Base-by-base conservation (phyloP, 192 early-diverging fungal genomes). In the Umbelopsis vinacea region DNA sequence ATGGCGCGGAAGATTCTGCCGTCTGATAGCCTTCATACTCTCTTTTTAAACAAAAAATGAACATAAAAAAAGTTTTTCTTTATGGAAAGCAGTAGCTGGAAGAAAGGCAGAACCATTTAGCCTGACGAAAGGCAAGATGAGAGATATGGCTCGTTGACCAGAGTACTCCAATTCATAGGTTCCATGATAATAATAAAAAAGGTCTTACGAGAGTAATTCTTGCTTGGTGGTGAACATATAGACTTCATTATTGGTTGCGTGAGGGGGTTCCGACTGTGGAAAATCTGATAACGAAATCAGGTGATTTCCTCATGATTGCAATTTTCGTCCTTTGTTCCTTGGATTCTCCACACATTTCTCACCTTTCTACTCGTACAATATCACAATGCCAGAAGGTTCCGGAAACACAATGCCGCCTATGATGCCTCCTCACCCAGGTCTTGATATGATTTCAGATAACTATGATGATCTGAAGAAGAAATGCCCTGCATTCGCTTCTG, bases 371-470 rank as follows among this genome's bases (percentile, higher is more conserved):
- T 50, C 48, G 14, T 15, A n/a, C 57, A 35, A 26, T 55, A 35
- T 19, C 55, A 60, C 6, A 8, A 63, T 63, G 33, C 57, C 33
- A 29, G 57, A 63, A 63, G 57, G 15, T 37, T 63, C 57, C 33
- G 57, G 57, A 29, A 22, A 29, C 33, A 63, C 29, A 4, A 17
- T 37, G 33, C 48, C 48, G n/a, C 4, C 48, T 3, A 37, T 33
- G 26, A 46, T 71, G 46, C 70, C 70, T 23, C 71, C 71, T 48
- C 71, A 72, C 37, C 71, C 71, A 21, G 71, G 71, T 15, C 60
- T 72, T 23, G 71, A 72, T 55, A 40, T 45, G 26, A 50, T 48
- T 38, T 76, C 71, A 26, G 35, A 50, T 4, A 76, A 76, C n/a
- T 63, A 63, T 63, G 70, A 67, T 10, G 75, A 76, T 45, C 40